Evolutionary conservation across 352 stramenopile genomes (phyloP), one percentile per base, ranked within the genome.

Genomic region (Aphanomyces invadans): DNA sequence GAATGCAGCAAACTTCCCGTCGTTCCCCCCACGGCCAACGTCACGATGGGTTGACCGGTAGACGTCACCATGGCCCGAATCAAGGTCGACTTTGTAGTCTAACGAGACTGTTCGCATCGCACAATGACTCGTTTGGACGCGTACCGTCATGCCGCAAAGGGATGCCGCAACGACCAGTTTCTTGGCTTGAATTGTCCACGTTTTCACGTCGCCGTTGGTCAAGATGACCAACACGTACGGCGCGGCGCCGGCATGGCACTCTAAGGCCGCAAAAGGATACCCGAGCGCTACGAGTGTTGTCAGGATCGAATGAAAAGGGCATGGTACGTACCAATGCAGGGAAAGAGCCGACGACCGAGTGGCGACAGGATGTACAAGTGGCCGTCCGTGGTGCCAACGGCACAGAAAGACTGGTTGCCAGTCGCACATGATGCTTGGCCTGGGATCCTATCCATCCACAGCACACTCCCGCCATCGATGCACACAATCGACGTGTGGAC

Each of bases 381-480:
- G 0, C 86, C 86, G 4, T 76, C 88, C 59, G 76, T 70, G 23
- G 80, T 76, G n/a, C 73, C 81, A 29, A 92, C 33, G 3, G 79
- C 81, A 54, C 73, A 89, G 45, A 89, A 86, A 1, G 33, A 72
- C 17, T 76, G 75, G 65, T 95, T 95, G 53, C 83, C 86, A 5
- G 76, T 75, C 28, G 74, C 77, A 44, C 71, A 78, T 15, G 86
- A 74, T 4, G 76, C 75, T 26, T 80, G 74, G 1, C 83, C 86
- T 65, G 82, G 74, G 39, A 95, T 71, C 2, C 86, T 80, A 70
- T 95, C 86, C 48, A 91, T 86, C 86, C 86, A 95, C 60, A 87
- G 87, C 42, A 82, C 64, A 25, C 75, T 74, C 21, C 66, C 79
- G 25, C 61, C 70, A 39, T 81, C 72, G 1, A 72, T 78, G 69